Evolutionary conservation across 2,329 filamentous ascomycete genomes (phyloP).

Genomic region (Cadophora luteo-olivacea): DNA sequence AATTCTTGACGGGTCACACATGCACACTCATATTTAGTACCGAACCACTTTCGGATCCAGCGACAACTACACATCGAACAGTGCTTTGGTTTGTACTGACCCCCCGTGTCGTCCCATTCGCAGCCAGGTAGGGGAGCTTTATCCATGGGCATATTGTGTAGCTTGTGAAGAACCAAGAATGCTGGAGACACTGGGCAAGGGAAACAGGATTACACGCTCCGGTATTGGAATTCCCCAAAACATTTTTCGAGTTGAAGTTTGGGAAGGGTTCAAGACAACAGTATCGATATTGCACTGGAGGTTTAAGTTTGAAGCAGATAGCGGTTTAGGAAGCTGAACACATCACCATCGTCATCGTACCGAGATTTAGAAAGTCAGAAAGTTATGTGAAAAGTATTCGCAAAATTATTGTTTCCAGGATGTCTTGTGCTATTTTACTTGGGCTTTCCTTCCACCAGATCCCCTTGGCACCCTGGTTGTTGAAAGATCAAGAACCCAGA

Average conservation of each 20-base stretch:
- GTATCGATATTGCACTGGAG: background rate
- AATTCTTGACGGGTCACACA: background rate
- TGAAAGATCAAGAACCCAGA: too few species aligned
- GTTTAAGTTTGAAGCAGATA: background rate
- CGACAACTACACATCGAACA: background rate
- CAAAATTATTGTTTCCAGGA: background rate
- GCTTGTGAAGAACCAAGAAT: background rate
- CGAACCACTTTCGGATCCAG: background rate
- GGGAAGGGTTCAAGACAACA: background rate
- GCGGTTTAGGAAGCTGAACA: background rate
- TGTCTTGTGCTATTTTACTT: background rate
- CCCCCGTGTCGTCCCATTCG: too few species aligned
- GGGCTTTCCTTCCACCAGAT: background rate
- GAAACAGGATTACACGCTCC: too few species aligned
- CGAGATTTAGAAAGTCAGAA: background rate
- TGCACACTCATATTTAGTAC: background rate
- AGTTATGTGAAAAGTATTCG: background rate
- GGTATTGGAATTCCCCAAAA: background rate
- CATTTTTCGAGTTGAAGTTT: background rate
- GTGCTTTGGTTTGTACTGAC: background rate
- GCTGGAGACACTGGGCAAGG: background rate
- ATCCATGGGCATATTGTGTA: background rate
- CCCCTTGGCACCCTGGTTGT: constrained; percentile 8
- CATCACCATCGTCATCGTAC: background rate
- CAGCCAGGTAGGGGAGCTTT: background rate